Evolutionary conservation across 352 stramenopile species (phyloP), one percentile per base, ranked within the genome.

Genomic region (Globisporangium perplexum): DNA sequence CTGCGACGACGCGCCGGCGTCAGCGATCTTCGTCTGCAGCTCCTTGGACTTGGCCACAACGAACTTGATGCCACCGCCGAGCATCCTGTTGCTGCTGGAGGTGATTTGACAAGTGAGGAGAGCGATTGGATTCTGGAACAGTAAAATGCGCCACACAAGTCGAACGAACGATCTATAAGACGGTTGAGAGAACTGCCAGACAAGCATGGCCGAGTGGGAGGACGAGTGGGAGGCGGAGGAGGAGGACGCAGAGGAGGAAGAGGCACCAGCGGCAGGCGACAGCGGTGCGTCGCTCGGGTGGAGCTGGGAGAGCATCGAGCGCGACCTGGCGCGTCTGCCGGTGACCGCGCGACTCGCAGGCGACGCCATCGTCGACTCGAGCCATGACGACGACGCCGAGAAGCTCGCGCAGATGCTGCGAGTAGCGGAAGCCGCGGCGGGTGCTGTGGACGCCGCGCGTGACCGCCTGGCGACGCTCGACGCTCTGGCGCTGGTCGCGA

Each of bases 41-140:
- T 86, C 79, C 39, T 74, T 83, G 50, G 76, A 88, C 71, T 90
- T 90, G 60, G 74, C 74, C 45, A 90, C 75, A 43, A 90, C 64
- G 63, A 83, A 88, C 62, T 90, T 80, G 63, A 90, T 69, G 14
- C 79, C 67, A 10, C 36, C 36, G 36, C 36, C 39, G 26, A 86
- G 54, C 78, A 89, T 88, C 11, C 43, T 50, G 31, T 6, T 35
- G 7, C 12, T 12, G 10, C 7, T 12, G 10, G 10, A 31, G n/a
- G n/a, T n/a, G n/a, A 31, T 35, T 1, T 35, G 6, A 12, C 7
- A 1, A 35, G 10, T 35, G 30, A 35, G 30, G 7, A 12, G 7
- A 2, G 30, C 7, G 30, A 35, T 35, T 35, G 6, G 30, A 35
- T 35, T 35, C 7, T 35, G 30, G 7, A 35, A 35, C 30, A 35